Percentiles rank a stretch among this genome's conserved stretches.
Conservation (phyloP, 2,329 filamentous ascomycete genomes). For the Aspergillus hiratsukae region DNA sequence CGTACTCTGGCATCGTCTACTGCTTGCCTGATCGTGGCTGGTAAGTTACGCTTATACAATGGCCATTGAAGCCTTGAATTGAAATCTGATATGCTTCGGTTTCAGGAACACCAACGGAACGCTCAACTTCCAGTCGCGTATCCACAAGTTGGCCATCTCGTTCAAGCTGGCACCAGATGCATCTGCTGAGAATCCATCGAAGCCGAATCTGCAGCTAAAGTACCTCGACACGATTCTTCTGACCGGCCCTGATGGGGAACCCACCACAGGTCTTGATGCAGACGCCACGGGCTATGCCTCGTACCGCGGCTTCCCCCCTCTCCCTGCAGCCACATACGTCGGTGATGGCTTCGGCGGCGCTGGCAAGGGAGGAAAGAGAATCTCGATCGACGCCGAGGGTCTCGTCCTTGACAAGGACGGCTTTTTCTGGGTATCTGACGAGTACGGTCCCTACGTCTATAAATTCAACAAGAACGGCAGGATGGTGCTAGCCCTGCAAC, state of each 20-base stretch:
- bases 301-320: slow-evolving; percentile 56
- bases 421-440: slow-evolving; percentile 65
- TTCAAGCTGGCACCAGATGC: slow-evolving; percentile 53
- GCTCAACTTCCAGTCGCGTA: slow-evolving; percentile 61
- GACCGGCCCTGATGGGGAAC: slow-evolving; percentile 57
- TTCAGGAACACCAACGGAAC: slow-evolving; percentile 65
- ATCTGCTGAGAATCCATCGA: slow-evolving; percentile 49
- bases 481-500: slow-evolving; percentile 61
- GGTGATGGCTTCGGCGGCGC: slow-evolving; percentile 64
- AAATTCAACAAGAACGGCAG: slow-evolving; percentile 55
- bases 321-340: slow-evolving; percentile 60
- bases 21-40: slow-evolving; percentile 65
- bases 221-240: slow-evolving; percentile 65
- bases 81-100: background rate
- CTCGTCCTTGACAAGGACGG: slow-evolving; percentile 57
- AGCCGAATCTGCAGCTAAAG: slow-evolving; percentile 57
- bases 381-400: slow-evolving; percentile 64
- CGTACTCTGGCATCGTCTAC: slow-evolving; percentile 60
- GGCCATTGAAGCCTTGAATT: background rate
- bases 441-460: slow-evolving; percentile 68
- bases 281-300: slow-evolving; percentile 50
- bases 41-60: slow-evolving; percentile 27
- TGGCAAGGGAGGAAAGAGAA: slow-evolving; percentile 56
- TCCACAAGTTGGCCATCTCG: slow-evolving; percentile 63
- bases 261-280: slow-evolving; percentile 61